phyloP scores from a whole-genome alignment of 1,284 basidiomycete species.

The Irpex sp. region DNA sequence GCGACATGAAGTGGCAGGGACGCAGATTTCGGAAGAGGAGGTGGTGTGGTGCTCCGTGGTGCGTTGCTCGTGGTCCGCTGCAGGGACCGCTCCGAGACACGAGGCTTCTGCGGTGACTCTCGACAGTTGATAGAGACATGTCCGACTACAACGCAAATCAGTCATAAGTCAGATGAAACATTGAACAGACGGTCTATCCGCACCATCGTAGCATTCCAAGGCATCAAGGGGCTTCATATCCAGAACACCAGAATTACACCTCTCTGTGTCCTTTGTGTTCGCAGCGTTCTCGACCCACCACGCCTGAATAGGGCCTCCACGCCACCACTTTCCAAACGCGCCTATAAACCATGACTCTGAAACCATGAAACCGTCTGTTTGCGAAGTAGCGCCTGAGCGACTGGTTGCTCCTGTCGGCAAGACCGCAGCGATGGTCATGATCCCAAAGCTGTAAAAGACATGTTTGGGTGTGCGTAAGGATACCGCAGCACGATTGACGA shows the following conservation, averaged over 20 bases:
- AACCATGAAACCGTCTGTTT: slow-evolving; percentile 38
- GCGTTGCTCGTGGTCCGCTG: slow-evolving; percentile 33
- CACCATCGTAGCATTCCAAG: slow-evolving; percentile 60
- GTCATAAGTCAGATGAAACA: slow-evolving; percentile 29
- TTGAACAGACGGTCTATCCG: slow-evolving; percentile 14
- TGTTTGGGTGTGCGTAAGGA: slow-evolving; percentile 93
- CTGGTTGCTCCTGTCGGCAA: slow-evolving; percentile 41
- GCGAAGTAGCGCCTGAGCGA: slow-evolving; percentile 25
- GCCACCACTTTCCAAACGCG: slow-evolving; percentile 86
- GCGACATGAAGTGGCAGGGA: slow-evolving; percentile 70
- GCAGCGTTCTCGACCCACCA: slow-evolving; percentile 67
- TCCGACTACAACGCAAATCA: slow-evolving; percentile 33
- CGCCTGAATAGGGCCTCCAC: slow-evolving; percentile 66
- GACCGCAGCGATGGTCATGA: slow-evolving; percentile 84
- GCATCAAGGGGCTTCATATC: slow-evolving; percentile 67
- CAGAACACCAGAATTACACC: slow-evolving; percentile 70
- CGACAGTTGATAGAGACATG: slow-evolving; percentile 25
- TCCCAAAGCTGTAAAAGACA: slow-evolving; percentile 77
- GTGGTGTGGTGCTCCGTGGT: slow-evolving; percentile 64
- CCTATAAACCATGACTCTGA: slow-evolving; percentile 85
- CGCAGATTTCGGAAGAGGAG: slow-evolving; percentile 78
- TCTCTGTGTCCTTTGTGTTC: slow-evolving; percentile 65
- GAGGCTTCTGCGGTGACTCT: slow-evolving; percentile 47
- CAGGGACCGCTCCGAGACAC: slow-evolving; percentile 55
- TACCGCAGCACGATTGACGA: slow-evolving; percentile 87